A percentile compares a stretch with the other conserved stretches of the same genome.
Conservation (phyloP, 305 asterid genomes). For the Fraxinus ornus region DNA sequence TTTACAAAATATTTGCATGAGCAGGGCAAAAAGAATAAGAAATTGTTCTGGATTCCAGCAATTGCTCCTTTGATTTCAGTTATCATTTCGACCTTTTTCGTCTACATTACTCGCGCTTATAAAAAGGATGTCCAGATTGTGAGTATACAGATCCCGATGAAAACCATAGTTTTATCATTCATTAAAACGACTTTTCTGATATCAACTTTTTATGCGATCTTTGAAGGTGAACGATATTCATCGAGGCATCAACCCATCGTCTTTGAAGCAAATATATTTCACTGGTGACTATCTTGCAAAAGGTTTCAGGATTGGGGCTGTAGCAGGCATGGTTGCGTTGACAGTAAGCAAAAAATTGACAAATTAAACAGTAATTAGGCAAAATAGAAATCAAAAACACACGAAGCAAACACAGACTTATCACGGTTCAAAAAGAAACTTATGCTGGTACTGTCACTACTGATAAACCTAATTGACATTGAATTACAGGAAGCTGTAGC, state of each 20-base stretch:
- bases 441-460: neutral
- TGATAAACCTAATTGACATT: neutral
- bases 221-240: conserved; percentile 51
- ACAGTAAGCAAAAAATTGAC: conserved; percentile 38
- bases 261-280: conserved; percentile 53
- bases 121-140: conserved; percentile 72
- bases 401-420: neutral
- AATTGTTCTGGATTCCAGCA: conserved; percentile 78
- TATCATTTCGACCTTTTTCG: conserved; percentile 63
- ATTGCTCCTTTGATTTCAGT: conserved; percentile 81
- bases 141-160: neutral
- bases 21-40: conserved; percentile 76
- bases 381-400: neutral
- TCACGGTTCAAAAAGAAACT: neutral
- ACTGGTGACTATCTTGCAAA: conserved; percentile 46
- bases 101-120: conserved; percentile 70
- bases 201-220: neutral
- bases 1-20: neutral
- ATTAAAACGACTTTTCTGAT: neutral
- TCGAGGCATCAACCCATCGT: conserved; percentile 69
- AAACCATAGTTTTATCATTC: neutral
- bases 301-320: conserved; percentile 62
- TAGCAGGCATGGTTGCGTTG: conserved; percentile 64
- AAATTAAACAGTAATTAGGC: neutral
- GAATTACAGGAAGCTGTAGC: conserved; percentile 74